Conservation (phyloP, 1,284 basidiomycete genomes). For the Puccinia horiana region DNA sequence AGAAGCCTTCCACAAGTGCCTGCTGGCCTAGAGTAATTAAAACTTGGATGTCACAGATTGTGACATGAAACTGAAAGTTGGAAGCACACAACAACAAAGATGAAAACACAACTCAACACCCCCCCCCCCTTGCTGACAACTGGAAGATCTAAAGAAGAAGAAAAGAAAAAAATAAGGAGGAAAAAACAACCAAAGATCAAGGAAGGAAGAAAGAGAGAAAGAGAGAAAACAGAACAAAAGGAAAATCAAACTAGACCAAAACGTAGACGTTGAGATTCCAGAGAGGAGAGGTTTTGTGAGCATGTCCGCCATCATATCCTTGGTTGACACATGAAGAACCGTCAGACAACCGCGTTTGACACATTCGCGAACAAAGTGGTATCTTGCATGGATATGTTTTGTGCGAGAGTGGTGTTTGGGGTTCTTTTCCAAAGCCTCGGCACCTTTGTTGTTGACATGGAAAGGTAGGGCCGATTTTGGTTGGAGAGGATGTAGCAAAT, state of each 20-base stretch:
- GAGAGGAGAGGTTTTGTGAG: too few species aligned
- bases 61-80: too few species aligned
- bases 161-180: not conserved
- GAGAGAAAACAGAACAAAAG: not conserved
- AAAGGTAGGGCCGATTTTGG: too few species aligned
- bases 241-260: not conserved
- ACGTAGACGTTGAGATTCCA: not conserved
- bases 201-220: not conserved
- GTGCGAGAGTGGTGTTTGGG: not conserved
- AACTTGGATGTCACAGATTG: too few species aligned
- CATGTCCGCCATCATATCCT: conserved; percentile 17
- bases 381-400: conserved; percentile 20
- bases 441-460: not conserved
- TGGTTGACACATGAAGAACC: conserved; percentile 4
- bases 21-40: too few species aligned
- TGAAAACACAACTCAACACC: not conserved
- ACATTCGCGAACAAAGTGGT: conserved; percentile 21
- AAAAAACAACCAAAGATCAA: not conserved
- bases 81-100: too few species aligned
- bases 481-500: not conserved
- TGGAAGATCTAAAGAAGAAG: not conserved
- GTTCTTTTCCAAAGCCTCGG: not conserved
- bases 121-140: conserved; percentile 6
- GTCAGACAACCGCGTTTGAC: not conserved
- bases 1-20: too few species aligned